Evolutionary conservation across 805 yeast species (phyloP), one percentile per base, ranked within the genome.

Genomic region (Zygotorulaspora sp.): DNA sequence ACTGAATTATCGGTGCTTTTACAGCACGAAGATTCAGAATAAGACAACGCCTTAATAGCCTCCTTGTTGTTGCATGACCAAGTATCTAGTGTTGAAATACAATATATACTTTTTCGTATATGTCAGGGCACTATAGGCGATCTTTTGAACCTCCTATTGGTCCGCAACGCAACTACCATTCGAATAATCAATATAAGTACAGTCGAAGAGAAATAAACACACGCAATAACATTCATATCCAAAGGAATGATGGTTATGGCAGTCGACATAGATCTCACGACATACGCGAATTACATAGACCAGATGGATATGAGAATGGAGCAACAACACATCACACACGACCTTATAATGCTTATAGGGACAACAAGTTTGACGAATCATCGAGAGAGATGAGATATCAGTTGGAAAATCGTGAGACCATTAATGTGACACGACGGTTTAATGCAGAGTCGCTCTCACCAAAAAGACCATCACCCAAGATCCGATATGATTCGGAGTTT

Each of bases 271-370:
- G 30, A 14, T 7, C 10, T 10, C 23, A 10, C 10, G 15, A 14
- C 5, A 4, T 17, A 12, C 17, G 15, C 9, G 30, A 26, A 4
- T 14, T 10, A 3, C 14, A 26, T 23, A 20, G n/a, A 20, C 32
- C 14, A 20, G 24, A 15, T 25, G 19, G 19, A 26, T 32, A 29
- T 11, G 25, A 24, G 33, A 47, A 7, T 43, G 58, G 6, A 49
- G 51, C 3, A 44, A 50, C 7, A 56, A 65, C 3, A 66, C 65
- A 41, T 71, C 69, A 47, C 48, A 57, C 10, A 10, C 18, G 27
- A 16, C 24, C 35, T 6, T 36, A 32, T 16, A 24, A 29, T 16
- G 6, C 35, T n/a, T 22, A 34, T 26, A 26, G 15, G 9, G 16
- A 26, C 15, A 17, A 26, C 4, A 14, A 26, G 17, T 26, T 26